Conservation (phyloP, 2,329 filamentous ascomycete species). For the Malbranchea cinnamomea region DNA sequence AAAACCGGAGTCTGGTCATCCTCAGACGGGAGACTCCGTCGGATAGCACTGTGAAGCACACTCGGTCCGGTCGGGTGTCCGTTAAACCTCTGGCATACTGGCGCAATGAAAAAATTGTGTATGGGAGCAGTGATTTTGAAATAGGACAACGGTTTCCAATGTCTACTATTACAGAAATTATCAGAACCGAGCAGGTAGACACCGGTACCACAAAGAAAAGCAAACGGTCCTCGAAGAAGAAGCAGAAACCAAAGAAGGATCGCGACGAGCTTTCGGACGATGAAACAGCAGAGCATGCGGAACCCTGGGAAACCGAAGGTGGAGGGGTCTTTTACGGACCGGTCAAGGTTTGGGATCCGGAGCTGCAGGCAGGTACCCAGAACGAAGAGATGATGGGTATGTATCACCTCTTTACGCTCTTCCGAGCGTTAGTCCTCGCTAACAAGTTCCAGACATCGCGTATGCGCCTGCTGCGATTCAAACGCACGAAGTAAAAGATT, state of each 20-base stretch:
- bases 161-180: constrained; percentile 59
- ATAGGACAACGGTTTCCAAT: constrained; percentile 46
- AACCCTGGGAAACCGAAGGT: constrained; percentile 31
- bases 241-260: constrained; percentile 20
- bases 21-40: constrained; percentile 36
- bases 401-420: constrained; percentile 2
- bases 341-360: constrained; percentile 29
- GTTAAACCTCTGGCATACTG: constrained; percentile 71
- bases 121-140: constrained; percentile 45
- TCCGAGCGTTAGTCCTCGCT: constrained; percentile 7
- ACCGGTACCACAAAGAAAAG: constrained; percentile 19
- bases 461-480: constrained; percentile 43
- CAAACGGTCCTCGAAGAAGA: constrained; percentile 24
- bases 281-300: constrained; percentile 24
- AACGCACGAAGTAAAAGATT: constrained; percentile 43
- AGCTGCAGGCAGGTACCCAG: constrained; percentile 21
- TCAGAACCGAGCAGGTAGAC: constrained; percentile 53
- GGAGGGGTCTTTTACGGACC: constrained; percentile 28
- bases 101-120: constrained; percentile 68
- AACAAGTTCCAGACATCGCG: constrained; percentile 37
- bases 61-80: constrained; percentile 65
- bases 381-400: constrained; percentile 29
- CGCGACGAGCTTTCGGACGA: constrained; percentile 25
- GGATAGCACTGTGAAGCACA: constrained; percentile 43
- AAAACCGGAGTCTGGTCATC: constrained; percentile 35